Evolutionary conservation across 2,329 filamentous ascomycete species (phyloP).

Genomic region (Pseudogymnoascus sp.): DNA sequence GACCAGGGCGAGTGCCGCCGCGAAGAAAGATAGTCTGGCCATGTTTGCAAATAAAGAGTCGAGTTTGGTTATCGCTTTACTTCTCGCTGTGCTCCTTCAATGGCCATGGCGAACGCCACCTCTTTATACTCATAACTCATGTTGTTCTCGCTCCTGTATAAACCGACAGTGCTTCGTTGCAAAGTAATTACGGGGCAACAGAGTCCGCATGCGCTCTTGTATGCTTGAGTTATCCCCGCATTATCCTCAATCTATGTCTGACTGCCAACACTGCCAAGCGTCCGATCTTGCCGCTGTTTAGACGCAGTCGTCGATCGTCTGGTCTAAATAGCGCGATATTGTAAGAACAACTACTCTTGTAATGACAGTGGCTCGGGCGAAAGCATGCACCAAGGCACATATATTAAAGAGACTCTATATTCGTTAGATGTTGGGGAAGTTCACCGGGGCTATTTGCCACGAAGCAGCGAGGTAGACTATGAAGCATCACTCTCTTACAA

Average conservation of each 20-base stretch:
- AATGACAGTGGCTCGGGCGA: neutral
- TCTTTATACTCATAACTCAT: neutral
- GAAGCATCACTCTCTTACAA: neutral
- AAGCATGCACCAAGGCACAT: neutral
- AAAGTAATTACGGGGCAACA: neutral
- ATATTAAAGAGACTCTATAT: neutral
- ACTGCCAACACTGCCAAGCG: constrained; percentile 3
- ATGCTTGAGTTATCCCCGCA: neutral
- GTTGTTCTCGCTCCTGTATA: neutral
- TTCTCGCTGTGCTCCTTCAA: neutral
- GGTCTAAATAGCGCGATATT: neutral
- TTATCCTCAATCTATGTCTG: neutral
- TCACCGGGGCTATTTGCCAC: neutral
- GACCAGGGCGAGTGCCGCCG: constrained; percentile 35
- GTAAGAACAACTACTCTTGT: neutral
- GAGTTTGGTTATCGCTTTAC: neutral
- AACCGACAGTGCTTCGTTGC: neutral
- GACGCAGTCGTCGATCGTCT: neutral
- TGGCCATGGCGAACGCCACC: neutral
- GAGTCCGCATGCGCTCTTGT: neutral
- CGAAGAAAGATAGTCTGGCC: constrained; percentile 30
- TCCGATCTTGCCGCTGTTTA: neutral
- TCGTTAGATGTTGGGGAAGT: neutral
- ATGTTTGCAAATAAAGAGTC: constrained; percentile 23
- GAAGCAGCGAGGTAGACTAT: neutral